Evolutionary conservation across 1,139 yeast species (phyloP).

Genomic region (Magnusiomyces paraingens): DNA sequence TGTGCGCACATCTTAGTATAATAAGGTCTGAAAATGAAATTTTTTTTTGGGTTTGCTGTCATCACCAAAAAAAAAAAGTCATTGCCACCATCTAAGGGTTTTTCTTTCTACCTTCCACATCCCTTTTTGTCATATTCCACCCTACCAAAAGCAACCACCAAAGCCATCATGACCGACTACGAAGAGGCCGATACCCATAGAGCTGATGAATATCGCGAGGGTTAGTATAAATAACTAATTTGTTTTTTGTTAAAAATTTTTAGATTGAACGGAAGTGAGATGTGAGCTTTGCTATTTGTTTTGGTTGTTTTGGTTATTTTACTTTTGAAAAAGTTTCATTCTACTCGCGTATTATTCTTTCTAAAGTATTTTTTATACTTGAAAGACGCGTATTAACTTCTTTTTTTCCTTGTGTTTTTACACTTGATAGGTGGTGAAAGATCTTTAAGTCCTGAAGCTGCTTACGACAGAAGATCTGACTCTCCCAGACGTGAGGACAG

Average conservation of each 20-base stretch:
- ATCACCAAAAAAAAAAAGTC: neutral
- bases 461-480: slow-evolving; percentile 24
- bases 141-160: neutral
- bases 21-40: no score
- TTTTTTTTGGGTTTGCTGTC: neutral
- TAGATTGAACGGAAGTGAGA: no score
- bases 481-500: slow-evolving; percentile 22
- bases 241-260: no score
- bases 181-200: slow-evolving; percentile 14
- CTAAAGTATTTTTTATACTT: neutral
- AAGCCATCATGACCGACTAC: slow-evolving; percentile 15
- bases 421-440: slow-evolving; percentile 10
- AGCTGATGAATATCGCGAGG: slow-evolving; percentile 17
- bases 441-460: slow-evolving; percentile 20
- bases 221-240: slow-evolving; percentile 12
- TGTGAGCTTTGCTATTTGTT: no score
- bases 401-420: neutral
- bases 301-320: no score
- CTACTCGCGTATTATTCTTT: neutral
- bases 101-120: neutral
- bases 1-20: no score
- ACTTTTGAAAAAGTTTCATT: neutral
- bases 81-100: neutral
- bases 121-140: neutral
- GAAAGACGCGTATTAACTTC: neutral